Percentiles rank a stretch among this genome's conserved stretches.
These are phyloP conservation scores for Teunomyces aglyptinius DNA, from an alignment of 805 yeast genomes.

Conservation along the genomic window DNA sequence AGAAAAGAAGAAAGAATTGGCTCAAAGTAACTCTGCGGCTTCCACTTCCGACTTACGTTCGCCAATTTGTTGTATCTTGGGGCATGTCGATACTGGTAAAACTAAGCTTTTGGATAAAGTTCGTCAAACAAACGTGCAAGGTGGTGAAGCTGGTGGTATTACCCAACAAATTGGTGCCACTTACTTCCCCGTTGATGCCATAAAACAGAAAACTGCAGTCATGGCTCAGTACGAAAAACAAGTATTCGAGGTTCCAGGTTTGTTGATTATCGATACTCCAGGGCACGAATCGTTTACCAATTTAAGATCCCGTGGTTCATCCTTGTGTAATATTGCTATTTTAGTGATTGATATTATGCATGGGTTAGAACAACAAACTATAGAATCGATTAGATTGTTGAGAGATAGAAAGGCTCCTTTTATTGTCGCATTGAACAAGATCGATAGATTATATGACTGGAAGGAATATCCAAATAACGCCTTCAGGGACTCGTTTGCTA, in stretches of 20 bases:
- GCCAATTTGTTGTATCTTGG: constrained; percentile 97
- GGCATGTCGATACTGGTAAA: constrained; percentile 99
- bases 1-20: constrained; percentile 9
- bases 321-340: constrained; percentile 98
- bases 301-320: constrained; percentile 97
- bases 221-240: constrained; percentile 86
- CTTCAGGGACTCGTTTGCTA: constrained; percentile 88
- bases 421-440: constrained; percentile 93
- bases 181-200: constrained; percentile 95
- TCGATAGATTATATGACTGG: constrained; percentile 98
- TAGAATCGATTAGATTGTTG: constrained; percentile 87
- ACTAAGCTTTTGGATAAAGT: constrained; percentile 94
- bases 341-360: constrained; percentile 98
- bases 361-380: constrained; percentile 96
- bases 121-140: constrained; percentile 98
- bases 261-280: constrained; percentile 95
- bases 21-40: constrained; percentile 12
- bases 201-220: constrained; percentile 84
- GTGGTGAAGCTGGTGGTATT: constrained; percentile 99
- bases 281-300: constrained; percentile 99
- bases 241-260: constrained; percentile 93
- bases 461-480: constrained; percentile 85
- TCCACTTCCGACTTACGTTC: constrained; percentile 73
- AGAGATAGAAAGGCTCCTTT: constrained; percentile 98
- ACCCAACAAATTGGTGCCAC: constrained; percentile 99